Conservation (phyloP, 176 grass and related monocot genomes). For the Aegilops tauschii region DNA sequence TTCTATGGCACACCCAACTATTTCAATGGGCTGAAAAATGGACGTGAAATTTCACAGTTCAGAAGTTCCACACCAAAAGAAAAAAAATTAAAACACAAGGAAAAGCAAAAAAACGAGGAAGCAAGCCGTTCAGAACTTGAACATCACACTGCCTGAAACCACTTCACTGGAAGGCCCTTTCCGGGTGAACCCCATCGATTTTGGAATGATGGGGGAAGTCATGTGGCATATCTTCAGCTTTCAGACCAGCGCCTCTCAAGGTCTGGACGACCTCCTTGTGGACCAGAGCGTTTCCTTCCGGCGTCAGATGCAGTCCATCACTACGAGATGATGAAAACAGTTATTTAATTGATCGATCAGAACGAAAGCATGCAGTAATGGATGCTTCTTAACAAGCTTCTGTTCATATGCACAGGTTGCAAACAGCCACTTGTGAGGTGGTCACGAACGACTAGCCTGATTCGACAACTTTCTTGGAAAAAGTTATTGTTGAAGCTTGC, state of each 20-base stretch:
- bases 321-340: constrained; percentile 36
- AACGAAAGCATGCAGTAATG: background rate
- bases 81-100: too few species aligned
- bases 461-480: background rate
- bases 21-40: too few species aligned
- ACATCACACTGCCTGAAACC: background rate
- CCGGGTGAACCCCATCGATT: constrained; percentile 55
- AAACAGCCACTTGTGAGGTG: background rate
- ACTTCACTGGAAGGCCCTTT: constrained; percentile 57
- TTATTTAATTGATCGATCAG: background rate
- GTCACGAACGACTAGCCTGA: background rate
- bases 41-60: too few species aligned
- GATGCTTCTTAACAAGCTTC: background rate
- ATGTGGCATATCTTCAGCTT: constrained; percentile 57
- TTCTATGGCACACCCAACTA: too few species aligned
- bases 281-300: constrained; percentile 70
- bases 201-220: constrained; percentile 83
- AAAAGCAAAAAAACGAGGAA: background rate
- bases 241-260: constrained; percentile 45
- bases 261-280: constrained; percentile 57
- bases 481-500: too few species aligned
- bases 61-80: too few species aligned
- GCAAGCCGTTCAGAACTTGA: background rate
- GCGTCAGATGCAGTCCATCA: constrained; percentile 80
- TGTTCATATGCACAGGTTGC: background rate